Base-by-base conservation (phyloP, 768 basidiomycete genomes). In the Lactifluus subvellereus region DNA sequence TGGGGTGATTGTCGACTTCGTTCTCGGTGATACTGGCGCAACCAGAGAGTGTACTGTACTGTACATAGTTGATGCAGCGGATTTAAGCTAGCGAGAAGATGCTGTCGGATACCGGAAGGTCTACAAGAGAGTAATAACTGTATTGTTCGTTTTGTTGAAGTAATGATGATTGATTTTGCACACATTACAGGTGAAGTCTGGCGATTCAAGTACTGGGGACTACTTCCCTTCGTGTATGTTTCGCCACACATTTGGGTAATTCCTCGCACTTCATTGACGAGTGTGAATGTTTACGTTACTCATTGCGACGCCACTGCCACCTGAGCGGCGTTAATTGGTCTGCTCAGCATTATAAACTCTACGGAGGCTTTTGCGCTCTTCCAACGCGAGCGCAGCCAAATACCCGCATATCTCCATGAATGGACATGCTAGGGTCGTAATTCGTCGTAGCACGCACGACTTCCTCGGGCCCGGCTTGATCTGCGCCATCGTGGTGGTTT, bases 131-230 rank as follows among this genome's bases (percentile, higher is more conserved):
- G 27, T 27, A 27, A 27, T 27, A 27, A 27, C 27, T 27, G 27
- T 27, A 27, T 27, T 27, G 27, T 27, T 27, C 27, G 27, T 27
- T 2, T 27, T 27, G 27, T 27, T 27, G 27, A 27, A 27, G 27
- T 27, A 27, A 27, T 27, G 27, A 27, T 27, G 27, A 27, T 27
- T 27, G 27, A 27, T 27, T 27, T 27, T 27, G 27, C 27, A 2
- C 27, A 27, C 27, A 4, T 35, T 32, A 32, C 63, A 81, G 79
- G 74, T 82, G n/a, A 74, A 77, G 65, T 80, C 81, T 13, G 82
- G 79, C 5, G 84, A 86, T 71, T 86, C 83, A 27, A 83, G 73
- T 86, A 6, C 74, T 84, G 20, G 84, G 83, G n/a, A 83, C 83
- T 57, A 74, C 77, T 18, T 84, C 84, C 60, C 74, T 86, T 59